Percentiles rank a stretch among this genome's conserved stretches.
These are phyloP conservation scores for Brassica incana DNA, from an alignment of 345 rosid species.

Conservation along the genomic window DNA sequence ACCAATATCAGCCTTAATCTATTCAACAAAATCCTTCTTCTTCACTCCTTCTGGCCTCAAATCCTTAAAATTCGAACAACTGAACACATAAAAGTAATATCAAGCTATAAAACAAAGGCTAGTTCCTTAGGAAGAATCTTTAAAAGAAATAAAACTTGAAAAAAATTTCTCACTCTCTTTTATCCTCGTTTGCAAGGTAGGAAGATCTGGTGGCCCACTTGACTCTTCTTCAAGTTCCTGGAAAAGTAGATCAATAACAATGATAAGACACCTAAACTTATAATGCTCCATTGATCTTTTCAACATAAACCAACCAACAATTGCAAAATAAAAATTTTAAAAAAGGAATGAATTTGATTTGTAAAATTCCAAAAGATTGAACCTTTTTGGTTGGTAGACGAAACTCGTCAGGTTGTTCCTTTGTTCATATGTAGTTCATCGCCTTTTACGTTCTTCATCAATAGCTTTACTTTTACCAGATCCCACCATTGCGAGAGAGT, in stretches of 20 bases:
- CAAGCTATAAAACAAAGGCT: not conserved
- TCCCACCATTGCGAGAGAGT: constrained; percentile 38
- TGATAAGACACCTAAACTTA: not conserved
- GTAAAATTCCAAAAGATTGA: not conserved
- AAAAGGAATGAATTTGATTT: not conserved
- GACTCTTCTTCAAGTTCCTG: constrained; percentile 86
- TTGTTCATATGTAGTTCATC: constrained; percentile 67
- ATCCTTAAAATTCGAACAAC: constrained; percentile 80
- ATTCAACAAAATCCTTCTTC: constrained; percentile 64
- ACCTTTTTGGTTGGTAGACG: constrained; percentile 81
- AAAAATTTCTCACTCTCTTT: constrained; percentile 62
- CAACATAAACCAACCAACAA: constrained; percentile 1
- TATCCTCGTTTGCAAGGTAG: constrained; percentile 71
- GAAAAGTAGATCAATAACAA: not conserved
- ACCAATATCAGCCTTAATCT: constrained; percentile 68
- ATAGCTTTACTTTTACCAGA: constrained; percentile 59
- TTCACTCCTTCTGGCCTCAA: constrained; percentile 62
- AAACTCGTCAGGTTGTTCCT: constrained; percentile 79
- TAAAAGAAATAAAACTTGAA: not conserved
- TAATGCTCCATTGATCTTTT: constrained; percentile 12
- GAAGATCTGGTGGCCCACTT: constrained; percentile 66
- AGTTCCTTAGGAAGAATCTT: not conserved
- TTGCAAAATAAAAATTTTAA: not conserved
- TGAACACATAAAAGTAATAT: constrained; percentile 25
- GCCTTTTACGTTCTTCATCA: constrained; percentile 53